Conservation (phyloP, 2,329 filamentous ascomycete genomes). For the Curvularia sp. region DNA sequence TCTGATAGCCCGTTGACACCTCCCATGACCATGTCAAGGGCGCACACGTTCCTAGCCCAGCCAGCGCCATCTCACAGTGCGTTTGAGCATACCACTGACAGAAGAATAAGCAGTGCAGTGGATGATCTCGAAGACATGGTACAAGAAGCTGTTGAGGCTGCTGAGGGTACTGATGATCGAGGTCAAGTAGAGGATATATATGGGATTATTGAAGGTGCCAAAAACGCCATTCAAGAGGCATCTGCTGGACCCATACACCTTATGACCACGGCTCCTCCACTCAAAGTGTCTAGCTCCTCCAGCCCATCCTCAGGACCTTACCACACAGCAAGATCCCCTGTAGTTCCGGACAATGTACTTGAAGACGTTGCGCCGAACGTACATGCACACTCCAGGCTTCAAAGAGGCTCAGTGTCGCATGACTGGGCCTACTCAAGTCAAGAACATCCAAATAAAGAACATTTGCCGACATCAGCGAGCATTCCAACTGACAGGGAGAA, state of each 20-base stretch:
- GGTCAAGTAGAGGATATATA: slow-evolving; percentile 50
- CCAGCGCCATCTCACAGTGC: slow-evolving; percentile 30
- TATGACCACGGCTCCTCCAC: slow-evolving; percentile 33
- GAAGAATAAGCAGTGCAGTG: slow-evolving; percentile 45
- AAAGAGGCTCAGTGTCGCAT: slow-evolving; percentile 26
- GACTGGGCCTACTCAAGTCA: slow-evolving; percentile 41
- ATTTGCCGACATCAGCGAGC: slow-evolving; percentile 16
- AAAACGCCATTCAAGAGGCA: slow-evolving; percentile 45
- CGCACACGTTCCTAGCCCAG: slow-evolving; percentile 32
- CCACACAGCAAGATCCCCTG: background rate
- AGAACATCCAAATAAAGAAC: slow-evolving; percentile 3
- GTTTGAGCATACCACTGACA: slow-evolving; percentile 28
- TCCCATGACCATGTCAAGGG: slow-evolving; percentile 26
- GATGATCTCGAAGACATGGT: slow-evolving; percentile 54
- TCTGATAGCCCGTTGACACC: slow-evolving; percentile 12
- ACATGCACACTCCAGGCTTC: slow-evolving; percentile 9
- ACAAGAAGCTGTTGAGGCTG: slow-evolving; percentile 51
- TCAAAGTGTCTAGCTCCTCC: slow-evolving; percentile 25
- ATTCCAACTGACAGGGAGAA: slow-evolving; percentile 13
- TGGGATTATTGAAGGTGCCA: slow-evolving; percentile 51
- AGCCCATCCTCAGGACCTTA: background rate
- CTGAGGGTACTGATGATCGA: slow-evolving; percentile 43
- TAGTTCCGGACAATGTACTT: background rate
- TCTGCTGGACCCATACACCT: slow-evolving; percentile 32
- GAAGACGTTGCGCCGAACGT: slow-evolving; percentile 14